phyloP scores from a whole-genome alignment of 441 rosid genomes.

The Pelargonium citronellum region DNA sequence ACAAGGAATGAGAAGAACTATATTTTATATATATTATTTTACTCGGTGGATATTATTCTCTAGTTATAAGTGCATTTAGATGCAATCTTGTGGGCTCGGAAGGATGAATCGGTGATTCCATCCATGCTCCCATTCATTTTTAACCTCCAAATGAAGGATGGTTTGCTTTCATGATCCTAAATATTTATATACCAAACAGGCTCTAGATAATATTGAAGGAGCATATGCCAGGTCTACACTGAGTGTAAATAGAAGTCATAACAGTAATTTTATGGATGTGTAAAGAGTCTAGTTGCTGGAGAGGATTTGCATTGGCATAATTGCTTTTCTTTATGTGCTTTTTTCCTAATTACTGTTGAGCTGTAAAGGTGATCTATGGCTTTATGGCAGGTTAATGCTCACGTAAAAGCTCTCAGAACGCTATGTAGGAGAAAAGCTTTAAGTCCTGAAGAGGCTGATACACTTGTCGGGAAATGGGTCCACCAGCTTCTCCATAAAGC shows the following conservation, averaged over 20 bases:
- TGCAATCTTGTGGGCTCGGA: neutral
- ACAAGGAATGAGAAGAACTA: too few relatives aligned
- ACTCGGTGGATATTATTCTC: neutral
- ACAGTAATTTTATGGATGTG: neutral
- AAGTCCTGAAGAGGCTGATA: constrained; percentile 52
- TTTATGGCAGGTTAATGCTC: constrained; percentile 75
- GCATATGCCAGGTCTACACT: neutral
- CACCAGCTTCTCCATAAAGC: constrained; percentile 63
- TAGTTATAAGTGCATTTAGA: neutral
- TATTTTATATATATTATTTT: too few relatives aligned
- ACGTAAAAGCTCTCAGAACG: constrained; percentile 80
- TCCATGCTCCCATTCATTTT: neutral
- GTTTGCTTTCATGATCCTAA: neutral
- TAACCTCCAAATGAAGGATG: neutral
- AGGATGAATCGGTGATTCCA: neutral
- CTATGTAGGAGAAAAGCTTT: constrained; percentile 72
- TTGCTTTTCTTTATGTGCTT: neutral
- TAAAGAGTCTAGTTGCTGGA: neutral
- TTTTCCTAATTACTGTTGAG: neutral
- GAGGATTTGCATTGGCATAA: neutral
- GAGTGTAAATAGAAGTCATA: neutral
- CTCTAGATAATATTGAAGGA: neutral
- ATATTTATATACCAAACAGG: neutral
- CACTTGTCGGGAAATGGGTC: constrained; percentile 66
- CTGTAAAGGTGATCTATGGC: constrained; percentile 7